Percentiles rank a stretch among this genome's conserved stretches.
These are phyloP conservation scores for Coffea canephora DNA, from an alignment of 257 asterid genomes.

Conservation along the genomic window DNA sequence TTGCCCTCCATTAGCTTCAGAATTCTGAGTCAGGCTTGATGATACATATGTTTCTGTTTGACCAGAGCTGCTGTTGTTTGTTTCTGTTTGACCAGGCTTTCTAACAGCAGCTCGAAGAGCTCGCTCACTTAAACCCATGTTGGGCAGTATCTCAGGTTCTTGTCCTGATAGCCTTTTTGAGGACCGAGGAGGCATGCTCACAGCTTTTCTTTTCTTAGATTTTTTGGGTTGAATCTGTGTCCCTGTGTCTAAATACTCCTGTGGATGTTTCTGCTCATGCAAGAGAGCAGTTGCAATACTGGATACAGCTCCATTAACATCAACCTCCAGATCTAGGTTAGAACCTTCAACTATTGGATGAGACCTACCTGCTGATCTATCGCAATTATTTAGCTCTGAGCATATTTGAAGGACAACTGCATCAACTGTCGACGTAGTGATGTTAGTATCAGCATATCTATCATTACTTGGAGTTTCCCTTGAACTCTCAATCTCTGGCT, in stretches of 20 bases:
- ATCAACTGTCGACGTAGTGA: not conserved
- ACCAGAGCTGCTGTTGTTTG: not conserved
- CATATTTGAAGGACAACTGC: not conserved
- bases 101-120: constrained; percentile 23
- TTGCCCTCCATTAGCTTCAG: constrained; percentile 12
- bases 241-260: constrained; percentile 3
- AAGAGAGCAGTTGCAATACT: constrained; percentile 12
- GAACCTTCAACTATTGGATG: constrained; percentile 16
- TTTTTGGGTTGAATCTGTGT: constrained; percentile 6
- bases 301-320: constrained; percentile 8
- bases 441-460: not conserved
- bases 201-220: constrained; percentile 16
- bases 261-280: constrained; percentile 26
- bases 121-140: constrained; percentile 22
- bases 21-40: not conserved
- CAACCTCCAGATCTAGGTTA: constrained; percentile 2
- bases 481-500: constrained; percentile 21
- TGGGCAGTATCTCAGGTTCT: constrained; percentile 29
- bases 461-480: not conserved
- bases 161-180: constrained; percentile 35
- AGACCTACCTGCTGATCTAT: constrained; percentile 2
- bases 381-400: not conserved
- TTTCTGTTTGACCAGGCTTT: constrained; percentile 8
- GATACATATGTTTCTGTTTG: not conserved
- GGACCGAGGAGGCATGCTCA: constrained; percentile 21